phyloP scores from a whole-genome alignment of 1,284 basidiomycete species.

The Cutaneotrichosporon sp. region DNA sequence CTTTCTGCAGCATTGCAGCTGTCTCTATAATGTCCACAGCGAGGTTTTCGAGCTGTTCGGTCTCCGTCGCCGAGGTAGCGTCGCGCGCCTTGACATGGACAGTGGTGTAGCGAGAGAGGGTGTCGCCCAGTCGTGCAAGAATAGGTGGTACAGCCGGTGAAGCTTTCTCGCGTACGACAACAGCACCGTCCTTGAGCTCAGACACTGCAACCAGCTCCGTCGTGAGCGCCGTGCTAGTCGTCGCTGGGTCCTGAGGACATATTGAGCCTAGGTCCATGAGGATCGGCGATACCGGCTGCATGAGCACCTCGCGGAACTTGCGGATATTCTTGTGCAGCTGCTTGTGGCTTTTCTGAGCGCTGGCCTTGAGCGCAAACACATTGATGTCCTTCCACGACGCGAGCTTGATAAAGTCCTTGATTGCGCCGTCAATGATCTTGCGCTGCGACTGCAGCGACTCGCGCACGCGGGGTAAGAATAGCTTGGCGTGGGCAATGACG shows the following conservation, averaged over 20 bases:
- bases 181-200: constrained; percentile 3
- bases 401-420: constrained; percentile 81
- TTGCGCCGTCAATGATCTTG: constrained; percentile 67
- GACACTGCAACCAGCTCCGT: constrained; percentile 1
- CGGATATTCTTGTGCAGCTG: constrained; percentile 87
- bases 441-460: constrained; percentile 60
- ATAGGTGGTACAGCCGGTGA: constrained; percentile 14
- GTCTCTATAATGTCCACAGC: constrained; percentile 70
- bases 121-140: constrained; percentile 29
- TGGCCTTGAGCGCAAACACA: constrained; percentile 86
- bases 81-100: constrained; percentile 40
- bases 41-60: constrained; percentile 56
- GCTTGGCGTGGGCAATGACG: constrained; percentile 62
- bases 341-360: constrained; percentile 83
- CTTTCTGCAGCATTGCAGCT: constrained; percentile 58
- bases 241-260: constrained; percentile 28
- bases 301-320: constrained; percentile 84
- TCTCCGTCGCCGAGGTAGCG: constrained; percentile 8
- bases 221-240: not conserved
- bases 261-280: constrained; percentile 32
- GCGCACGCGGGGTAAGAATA: constrained; percentile 58
- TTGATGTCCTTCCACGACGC: constrained; percentile 99
- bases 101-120: constrained; percentile 34
- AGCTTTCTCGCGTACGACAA: constrained; percentile 13
- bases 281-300: constrained; percentile 59